Conservation (phyloP, 1,284 basidiomycete species). For the Sanghuangporus weigelae region DNA sequence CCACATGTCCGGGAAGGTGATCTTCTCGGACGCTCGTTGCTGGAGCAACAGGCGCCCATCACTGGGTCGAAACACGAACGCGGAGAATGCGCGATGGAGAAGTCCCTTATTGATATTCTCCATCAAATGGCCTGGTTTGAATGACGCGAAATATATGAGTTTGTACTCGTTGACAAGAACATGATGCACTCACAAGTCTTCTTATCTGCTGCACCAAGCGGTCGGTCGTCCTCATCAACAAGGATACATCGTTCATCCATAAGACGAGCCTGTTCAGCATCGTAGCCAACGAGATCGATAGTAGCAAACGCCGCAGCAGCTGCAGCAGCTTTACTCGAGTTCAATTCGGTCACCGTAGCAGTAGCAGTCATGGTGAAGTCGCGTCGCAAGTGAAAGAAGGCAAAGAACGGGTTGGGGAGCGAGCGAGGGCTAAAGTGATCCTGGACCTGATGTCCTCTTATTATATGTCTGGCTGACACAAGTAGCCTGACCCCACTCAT, state of each 20-base stretch:
- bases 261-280: conserved; percentile 76
- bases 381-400: background rate
- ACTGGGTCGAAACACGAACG: conserved; percentile 91
- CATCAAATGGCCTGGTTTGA: conserved; percentile 85
- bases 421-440: conserved; percentile 17
- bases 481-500: conserved; percentile 12
- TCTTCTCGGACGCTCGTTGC: conserved; percentile 94
- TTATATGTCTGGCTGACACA: background rate
- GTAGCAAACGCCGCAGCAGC: conserved; percentile 42
- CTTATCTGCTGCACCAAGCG: conserved; percentile 91
- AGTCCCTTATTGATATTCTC: conserved; percentile 93
- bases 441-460: background rate
- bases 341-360: conserved; percentile 36
- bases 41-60: conserved; percentile 96
- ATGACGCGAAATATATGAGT: background rate
- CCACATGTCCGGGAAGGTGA: conserved; percentile 99
- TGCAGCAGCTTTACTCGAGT: conserved; percentile 4
- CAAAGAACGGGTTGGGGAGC: background rate
- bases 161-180: background rate
- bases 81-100: conserved; percentile 97
- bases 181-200: conserved; percentile 77
- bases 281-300: conserved; percentile 73
- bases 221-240: conserved; percentile 84
- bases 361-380: conserved; percentile 18
- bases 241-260: conserved; percentile 99